Conservation (phyloP, 345 rosid genomes). For the Rhodomyrtus tomentosa region DNA sequence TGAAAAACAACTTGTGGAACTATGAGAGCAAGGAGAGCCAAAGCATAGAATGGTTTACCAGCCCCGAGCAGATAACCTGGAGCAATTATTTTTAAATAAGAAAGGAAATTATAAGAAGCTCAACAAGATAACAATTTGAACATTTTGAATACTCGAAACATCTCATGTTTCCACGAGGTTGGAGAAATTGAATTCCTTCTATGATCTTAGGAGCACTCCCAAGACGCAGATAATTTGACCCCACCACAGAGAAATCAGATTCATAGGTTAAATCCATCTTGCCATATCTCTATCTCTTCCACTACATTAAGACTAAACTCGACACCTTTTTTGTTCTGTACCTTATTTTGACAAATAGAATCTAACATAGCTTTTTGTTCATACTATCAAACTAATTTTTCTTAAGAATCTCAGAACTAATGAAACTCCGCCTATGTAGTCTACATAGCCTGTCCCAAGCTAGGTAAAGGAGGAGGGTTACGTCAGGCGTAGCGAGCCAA, state of each 20-base stretch:
- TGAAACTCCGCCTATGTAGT: too few species aligned
- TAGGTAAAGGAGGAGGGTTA: too few species aligned
- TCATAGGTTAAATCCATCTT: background rate
- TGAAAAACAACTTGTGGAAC: slow-evolving; percentile 84
- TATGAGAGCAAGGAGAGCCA: slow-evolving; percentile 64
- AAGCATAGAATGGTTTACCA: slow-evolving; percentile 85
- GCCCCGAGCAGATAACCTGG: slow-evolving; percentile 89
- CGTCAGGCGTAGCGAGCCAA: too few species aligned
- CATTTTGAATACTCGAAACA: background rate
- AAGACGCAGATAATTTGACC: background rate
- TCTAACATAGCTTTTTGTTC: background rate
- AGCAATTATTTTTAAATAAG: background rate
- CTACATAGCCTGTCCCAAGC: too few species aligned
- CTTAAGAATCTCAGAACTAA: background rate
- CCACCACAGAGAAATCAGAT: background rate
- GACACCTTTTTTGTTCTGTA: background rate
- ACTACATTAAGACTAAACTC: background rate
- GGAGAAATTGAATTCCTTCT: background rate
- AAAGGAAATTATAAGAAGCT: background rate
- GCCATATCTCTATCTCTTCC: background rate
- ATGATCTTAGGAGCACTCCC: background rate
- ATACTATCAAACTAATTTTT: background rate
- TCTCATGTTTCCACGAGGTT: background rate
- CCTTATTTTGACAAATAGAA: background rate
- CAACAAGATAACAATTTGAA: background rate